Percentiles rank a stretch among this genome's conserved stretches.
phyloP scores from a whole-genome alignment of 208 protist genomes.

The Leishmania mexicana region DNA sequence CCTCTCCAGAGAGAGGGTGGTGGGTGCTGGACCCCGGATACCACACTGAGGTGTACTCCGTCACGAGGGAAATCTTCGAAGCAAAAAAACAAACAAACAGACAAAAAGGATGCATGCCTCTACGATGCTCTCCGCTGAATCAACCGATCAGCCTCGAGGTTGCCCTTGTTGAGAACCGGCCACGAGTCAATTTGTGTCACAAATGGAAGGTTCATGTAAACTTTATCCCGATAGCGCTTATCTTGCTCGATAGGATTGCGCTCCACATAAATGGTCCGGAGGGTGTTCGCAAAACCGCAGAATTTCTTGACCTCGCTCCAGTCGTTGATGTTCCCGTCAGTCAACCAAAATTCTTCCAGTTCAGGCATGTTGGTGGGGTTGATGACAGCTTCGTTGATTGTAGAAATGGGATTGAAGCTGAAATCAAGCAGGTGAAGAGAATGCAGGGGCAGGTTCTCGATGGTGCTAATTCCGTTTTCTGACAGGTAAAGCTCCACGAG shows the following conservation, averaged over 20 bases:
- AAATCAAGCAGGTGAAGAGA: constrained; percentile 66
- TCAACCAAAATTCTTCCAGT: constrained; percentile 92
- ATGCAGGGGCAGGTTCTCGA: constrained; percentile 72
- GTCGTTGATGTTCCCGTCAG: constrained; percentile 79
- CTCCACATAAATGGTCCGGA: constrained; percentile 90
- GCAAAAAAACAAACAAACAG: background rate
- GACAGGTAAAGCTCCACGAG: constrained; percentile 84
- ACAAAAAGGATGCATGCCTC: background rate
- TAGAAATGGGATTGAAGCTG: constrained; percentile 84
- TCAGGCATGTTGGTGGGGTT: constrained; percentile 70
- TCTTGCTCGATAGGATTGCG: constrained; percentile 91
- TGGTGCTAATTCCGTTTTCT: constrained; percentile 77
- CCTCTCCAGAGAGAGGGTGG: background rate
- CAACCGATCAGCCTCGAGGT: constrained; percentile 77
- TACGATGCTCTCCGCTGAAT: constrained; percentile 46
- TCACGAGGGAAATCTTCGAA: background rate
- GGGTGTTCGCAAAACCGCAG: constrained; percentile 48
- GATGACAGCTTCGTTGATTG: constrained; percentile 67
- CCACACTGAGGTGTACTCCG: background rate
- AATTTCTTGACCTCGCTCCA: constrained; percentile 87
- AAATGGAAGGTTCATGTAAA: constrained; percentile 85
- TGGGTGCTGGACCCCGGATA: background rate
- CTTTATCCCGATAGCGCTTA: constrained; percentile 87
- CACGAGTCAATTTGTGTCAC: constrained; percentile 89
- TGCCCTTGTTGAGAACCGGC: constrained; percentile 85